Evolutionary conservation across 2,329 filamentous ascomycete genomes (phyloP).

Genomic region (Venturia oleaginea): DNA sequence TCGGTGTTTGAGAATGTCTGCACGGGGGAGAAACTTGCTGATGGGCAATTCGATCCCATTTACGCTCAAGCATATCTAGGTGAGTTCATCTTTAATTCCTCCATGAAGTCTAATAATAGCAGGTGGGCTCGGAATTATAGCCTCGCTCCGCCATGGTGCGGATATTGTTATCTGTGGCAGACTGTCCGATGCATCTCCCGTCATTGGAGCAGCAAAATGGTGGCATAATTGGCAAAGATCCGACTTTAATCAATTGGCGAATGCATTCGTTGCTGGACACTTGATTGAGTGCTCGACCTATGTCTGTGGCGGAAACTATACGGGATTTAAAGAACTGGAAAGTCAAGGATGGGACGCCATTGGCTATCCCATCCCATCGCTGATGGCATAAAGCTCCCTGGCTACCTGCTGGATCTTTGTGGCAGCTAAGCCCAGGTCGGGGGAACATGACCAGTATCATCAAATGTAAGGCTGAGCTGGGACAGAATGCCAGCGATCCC

Average conservation of each 20-base stretch:
- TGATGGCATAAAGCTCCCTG: no score
- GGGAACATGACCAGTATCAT: no score
- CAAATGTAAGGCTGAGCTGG: no score
- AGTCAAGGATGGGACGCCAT: constrained; percentile 25
- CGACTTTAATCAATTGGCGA: constrained; percentile 32
- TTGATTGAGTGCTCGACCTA: constrained; percentile 37
- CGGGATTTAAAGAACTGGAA: constrained; percentile 34
- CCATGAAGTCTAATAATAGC: background rate
- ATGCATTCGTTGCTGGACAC: constrained; percentile 36
- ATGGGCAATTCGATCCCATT: constrained; percentile 28
- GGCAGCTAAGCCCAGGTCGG: no score
- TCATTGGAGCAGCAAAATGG: constrained; percentile 36
- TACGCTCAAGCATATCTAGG: constrained; percentile 34
- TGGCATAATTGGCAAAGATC: constrained; percentile 36
- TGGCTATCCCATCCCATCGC: constrained; percentile 28
- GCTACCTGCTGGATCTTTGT: no score
- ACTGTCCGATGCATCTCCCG: constrained; percentile 35
- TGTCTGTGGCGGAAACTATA: constrained; percentile 35
- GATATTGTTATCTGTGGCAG: constrained; percentile 38
- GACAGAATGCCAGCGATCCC: no score
- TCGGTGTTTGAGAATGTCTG: constrained; percentile 28
- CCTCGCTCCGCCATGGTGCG: constrained; percentile 32
- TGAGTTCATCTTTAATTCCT: background rate
- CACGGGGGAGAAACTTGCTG: constrained; percentile 29
- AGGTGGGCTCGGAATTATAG: constrained; percentile 32